These are phyloP conservation scores for Plasmodium inui DNA, from an alignment of 169 alveolate genomes.

Conservation along the genomic window DNA sequence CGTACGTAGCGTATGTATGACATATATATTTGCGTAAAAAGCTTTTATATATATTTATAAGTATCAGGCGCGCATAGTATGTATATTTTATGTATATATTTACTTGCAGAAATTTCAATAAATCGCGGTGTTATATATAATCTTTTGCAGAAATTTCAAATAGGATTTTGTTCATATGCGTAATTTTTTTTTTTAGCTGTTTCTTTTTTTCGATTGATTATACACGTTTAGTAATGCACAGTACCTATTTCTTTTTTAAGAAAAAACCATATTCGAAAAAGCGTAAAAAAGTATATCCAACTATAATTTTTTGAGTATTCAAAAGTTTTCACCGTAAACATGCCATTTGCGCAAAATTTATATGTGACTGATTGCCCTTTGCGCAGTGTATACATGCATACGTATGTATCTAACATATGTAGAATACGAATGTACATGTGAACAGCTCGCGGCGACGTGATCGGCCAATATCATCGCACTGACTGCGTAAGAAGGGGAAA, in stretches of 20 bases:
- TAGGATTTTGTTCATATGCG: not conserved
- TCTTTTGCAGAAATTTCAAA: not conserved
- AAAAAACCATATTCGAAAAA: not conserved
- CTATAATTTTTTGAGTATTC: not conserved
- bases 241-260: not conserved
- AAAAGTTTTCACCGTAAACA: not conserved
- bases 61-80: not conserved
- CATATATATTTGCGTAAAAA: not conserved
- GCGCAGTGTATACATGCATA: conserved; percentile 1
- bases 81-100: conserved; percentile 1
- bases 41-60: not conserved
- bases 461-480: not conserved
- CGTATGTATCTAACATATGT: not conserved
- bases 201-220: not conserved
- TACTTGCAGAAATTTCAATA: not conserved
- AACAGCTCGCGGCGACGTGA: not conserved
- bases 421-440: not conserved
- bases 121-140: not conserved
- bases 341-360: not conserved
- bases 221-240: not conserved
- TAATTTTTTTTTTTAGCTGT: not conserved
- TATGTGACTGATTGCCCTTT: not conserved
- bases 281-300: not conserved
- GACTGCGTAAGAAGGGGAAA: not conserved
- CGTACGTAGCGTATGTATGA: not conserved